phyloP scores from a whole-genome alignment of 352 stramenopile genomes.

The Pilasporangium apinafurcum region DNA sequence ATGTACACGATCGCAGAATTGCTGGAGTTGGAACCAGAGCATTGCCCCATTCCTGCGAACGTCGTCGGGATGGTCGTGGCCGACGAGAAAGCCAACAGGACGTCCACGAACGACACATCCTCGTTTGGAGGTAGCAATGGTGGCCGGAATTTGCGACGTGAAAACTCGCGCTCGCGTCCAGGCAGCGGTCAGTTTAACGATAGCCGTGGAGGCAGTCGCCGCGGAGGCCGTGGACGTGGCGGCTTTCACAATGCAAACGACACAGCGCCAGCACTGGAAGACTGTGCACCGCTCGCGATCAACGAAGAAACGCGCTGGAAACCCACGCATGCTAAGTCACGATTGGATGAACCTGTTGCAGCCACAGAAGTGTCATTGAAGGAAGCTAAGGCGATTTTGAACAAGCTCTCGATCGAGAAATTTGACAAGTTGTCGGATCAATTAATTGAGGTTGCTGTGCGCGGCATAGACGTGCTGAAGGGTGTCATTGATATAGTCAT shows the following conservation, averaged over 20 bases:
- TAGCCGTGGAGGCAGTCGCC: constrained; percentile 26
- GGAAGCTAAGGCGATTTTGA: constrained; percentile 91
- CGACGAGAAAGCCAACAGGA: constrained; percentile 43
- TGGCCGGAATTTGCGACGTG: neutral
- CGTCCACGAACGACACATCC: constrained; percentile 18
- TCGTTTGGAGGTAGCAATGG: neutral
- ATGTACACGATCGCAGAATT: constrained; percentile 76
- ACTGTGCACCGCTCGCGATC: constrained; percentile 62
- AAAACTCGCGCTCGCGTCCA: too few species aligned
- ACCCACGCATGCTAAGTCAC: constrained; percentile 55
- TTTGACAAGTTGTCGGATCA: constrained; percentile 93
- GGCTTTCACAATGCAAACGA: constrained; percentile 32
- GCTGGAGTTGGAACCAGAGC: constrained; percentile 60
- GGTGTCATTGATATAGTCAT: constrained; percentile 93
- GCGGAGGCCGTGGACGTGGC: constrained; percentile 33
- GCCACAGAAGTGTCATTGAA: constrained; percentile 72
- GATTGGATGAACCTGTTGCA: constrained; percentile 33
- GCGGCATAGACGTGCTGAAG: constrained; percentile 68
- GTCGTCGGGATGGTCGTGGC: constrained; percentile 44
- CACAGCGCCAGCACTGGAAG: constrained; percentile 46
- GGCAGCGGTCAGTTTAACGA: too few species aligned
- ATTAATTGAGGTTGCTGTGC: constrained; percentile 89
- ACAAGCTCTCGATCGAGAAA: constrained; percentile 97
- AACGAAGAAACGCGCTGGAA: constrained; percentile 86
- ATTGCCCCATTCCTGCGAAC: constrained; percentile 37